Base-by-base conservation (phyloP, 306 rosid genomes). In the Acacia crassicarpa region DNA sequence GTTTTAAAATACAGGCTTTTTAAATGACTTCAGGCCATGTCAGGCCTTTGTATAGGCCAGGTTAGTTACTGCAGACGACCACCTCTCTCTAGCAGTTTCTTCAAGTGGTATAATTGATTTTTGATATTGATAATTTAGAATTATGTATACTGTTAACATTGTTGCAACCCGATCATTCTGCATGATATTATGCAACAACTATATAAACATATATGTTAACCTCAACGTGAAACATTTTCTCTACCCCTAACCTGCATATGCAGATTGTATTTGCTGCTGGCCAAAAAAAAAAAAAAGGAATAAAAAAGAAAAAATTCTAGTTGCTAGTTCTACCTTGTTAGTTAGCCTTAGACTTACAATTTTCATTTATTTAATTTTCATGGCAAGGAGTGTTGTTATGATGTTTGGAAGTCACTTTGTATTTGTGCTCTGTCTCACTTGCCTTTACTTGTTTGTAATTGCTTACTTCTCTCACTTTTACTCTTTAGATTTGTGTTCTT, bases 331-430 rank as follows among this genome's bases (percentile, higher is more conserved):
- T 8, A 44, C 80, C 77, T n/a, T 45, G 6, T 40, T n/a, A 56
- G 8, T 56, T 46, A 77, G 14, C 62, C 41, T 53, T 56, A 7
- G 40, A 20, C 74, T 41, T 12, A 5, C 53, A 22, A 17, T 66
- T 73, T 70, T 62, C 68, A 67, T 69, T n/a, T n/a, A n/a, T n/a
- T n/a, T n/a, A n/a, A n/a, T n/a, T n/a, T 70, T 62, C 68, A 67
- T 69, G 68, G 80, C 44, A 27, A 8, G 9, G 35, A 75, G 46
- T 10, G 22, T 79, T 76, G 27, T 63, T 72, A 16, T 32, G 76
- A 77, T 58, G 69, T 53, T 73, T n/a, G 23, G 62, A 68, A 32
- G 6, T 41, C 22, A 58, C 23, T 80, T 53, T 61, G 12, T 82
- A 71, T 76, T 23, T 75, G 33, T 71, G 6, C 23, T 71, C 27